Base-by-base conservation (phyloP, 2,329 filamentous ascomycete species). In the Phoma sp. region DNA sequence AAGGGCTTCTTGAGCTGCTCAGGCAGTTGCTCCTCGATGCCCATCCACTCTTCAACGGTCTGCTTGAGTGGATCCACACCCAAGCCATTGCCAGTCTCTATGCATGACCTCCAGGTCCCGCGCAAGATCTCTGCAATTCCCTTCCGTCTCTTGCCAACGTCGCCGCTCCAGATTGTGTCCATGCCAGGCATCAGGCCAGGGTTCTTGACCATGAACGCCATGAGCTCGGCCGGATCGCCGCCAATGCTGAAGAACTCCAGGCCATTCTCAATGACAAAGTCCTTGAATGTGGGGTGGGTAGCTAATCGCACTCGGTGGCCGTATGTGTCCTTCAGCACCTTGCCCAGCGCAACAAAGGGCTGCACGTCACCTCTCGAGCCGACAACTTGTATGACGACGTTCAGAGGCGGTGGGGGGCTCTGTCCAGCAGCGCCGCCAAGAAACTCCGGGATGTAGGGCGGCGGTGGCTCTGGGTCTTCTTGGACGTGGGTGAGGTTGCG, bases 171-270 rank as follows among this genome's bases (percentile, higher is more conserved):
- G 42, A 96, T 75, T 1, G 89, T 87, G 42, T 93, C 88, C 53
- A 93, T 85, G 0, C 89, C 89, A 1, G 92, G 92, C 87, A 96
- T 91, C 26, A 96, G 78, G 0, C 91, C 90, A 0, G 92, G 91
- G 62, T 95, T 90, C 74, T 93, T 93, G 38, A 95, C 91, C 91
- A 96, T 96, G 66, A 93, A 96, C 3, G 91, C 90, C 80, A 82
- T 82, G 32, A 82, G 72, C 56, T 78, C 75, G 11, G 78, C 72
- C 12, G 80, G 80, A 57, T 82, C 80, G 4, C 79, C 80, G 15
- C 79, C 78, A 52, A 82, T 81, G 55, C 74, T 80, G 73, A 60
- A 60, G 66, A 82, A 82, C 49, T 82, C 80, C 26, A 82, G 60
- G 2, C 79, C 79, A 62, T 80, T 79, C 55, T 81, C 78, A 10